Conservation (phyloP, 1,284 basidiomycete genomes). For the Rhodotorula sp. region DNA sequence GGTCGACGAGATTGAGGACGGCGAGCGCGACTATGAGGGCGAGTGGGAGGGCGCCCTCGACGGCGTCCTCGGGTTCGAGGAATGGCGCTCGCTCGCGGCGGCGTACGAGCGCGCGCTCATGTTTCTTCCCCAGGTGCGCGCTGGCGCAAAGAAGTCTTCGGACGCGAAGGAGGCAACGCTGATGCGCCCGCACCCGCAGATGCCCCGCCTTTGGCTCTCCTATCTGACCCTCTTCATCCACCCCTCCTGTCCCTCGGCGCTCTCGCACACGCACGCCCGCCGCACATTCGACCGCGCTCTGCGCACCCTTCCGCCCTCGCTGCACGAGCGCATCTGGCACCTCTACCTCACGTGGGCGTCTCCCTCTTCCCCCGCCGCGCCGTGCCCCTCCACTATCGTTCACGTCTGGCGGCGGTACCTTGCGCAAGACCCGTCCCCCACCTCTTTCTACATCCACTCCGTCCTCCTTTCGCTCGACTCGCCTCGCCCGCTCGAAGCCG, state of each 20-base stretch:
- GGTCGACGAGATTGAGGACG: conserved; percentile 49
- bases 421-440: conserved; percentile 70
- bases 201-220: conserved; percentile 91
- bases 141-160: neutral
- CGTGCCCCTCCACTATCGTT: conserved; percentile 75
- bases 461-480: conserved; percentile 64
- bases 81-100: conserved; percentile 88
- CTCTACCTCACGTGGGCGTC: conserved; percentile 88
- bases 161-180: neutral
- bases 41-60: conserved; percentile 82
- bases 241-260: conserved; percentile 78
- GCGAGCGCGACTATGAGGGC: conserved; percentile 57
- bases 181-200: conserved; percentile 55
- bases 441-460: conserved; percentile 77
- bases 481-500: conserved; percentile 88
- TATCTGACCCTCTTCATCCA: conserved; percentile 90
- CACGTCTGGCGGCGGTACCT: conserved; percentile 89
- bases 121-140: conserved; percentile 83
- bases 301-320: conserved; percentile 86
- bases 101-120: conserved; percentile 89
- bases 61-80: conserved; percentile 83
- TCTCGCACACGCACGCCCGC: conserved; percentile 87
- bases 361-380: conserved; percentile 41
- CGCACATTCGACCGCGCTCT: conserved; percentile 93
- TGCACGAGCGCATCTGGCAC: conserved; percentile 93